Evolutionary conservation across 2,329 filamentous ascomycete genomes (phyloP).

Genomic region (Esteya vermicola): DNA sequence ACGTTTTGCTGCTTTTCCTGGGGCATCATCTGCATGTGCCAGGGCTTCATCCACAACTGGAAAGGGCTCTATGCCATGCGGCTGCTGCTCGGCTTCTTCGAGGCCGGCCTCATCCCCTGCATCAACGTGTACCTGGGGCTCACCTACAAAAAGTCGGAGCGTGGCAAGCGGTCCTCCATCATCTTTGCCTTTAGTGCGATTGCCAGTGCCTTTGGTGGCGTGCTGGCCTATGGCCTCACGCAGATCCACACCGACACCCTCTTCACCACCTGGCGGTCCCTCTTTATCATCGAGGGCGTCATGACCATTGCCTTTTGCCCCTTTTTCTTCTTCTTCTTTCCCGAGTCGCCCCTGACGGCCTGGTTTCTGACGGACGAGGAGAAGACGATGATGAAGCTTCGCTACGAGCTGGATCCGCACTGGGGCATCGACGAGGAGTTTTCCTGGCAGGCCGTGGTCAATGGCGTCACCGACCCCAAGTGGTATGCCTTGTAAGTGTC

Average conservation of each 20-base stretch:
- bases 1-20: slow-evolving; percentile 7
- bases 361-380: slow-evolving; percentile 16
- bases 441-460: slow-evolving; percentile 12
- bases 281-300: slow-evolving; percentile 25
- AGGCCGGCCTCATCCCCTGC: slow-evolving; percentile 24
- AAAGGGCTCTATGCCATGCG: slow-evolving; percentile 13
- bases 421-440: slow-evolving; percentile 15
- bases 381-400: slow-evolving; percentile 14
- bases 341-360: slow-evolving; percentile 14
- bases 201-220: slow-evolving; percentile 25
- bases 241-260: slow-evolving; percentile 17
- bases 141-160: slow-evolving; percentile 19
- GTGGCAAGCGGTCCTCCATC: slow-evolving; percentile 19
- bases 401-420: slow-evolving; percentile 14
- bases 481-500: slow-evolving; percentile 15
- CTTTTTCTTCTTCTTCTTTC: slow-evolving; percentile 15
- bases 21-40: background rate
- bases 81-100: slow-evolving; percentile 12
- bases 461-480: slow-evolving; percentile 14
- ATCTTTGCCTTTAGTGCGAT: slow-evolving; percentile 25
- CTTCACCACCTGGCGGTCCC: slow-evolving; percentile 23
- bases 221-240: slow-evolving; percentile 26
- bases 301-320: slow-evolving; percentile 22
- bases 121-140: slow-evolving; percentile 22
- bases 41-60: slow-evolving; percentile 15